Evolutionary conservation across 164 flowering plant species (phyloP).

Genomic region (Aristolochia californica): DNA sequence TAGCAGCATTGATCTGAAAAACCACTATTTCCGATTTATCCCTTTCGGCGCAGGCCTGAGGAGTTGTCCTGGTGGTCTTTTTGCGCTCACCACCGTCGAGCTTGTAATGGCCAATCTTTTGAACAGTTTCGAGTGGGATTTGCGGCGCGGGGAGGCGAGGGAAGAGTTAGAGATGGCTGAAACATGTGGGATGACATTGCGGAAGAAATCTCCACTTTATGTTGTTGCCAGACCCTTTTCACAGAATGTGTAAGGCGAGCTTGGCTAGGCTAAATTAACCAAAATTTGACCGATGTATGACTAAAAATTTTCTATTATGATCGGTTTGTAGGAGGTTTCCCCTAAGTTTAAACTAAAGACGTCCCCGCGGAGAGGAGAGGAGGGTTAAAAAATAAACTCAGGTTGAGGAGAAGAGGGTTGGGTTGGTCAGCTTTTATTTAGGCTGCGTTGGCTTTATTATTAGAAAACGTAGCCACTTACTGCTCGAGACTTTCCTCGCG

Average conservation of each 20-base stretch:
- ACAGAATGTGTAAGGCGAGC: no score
- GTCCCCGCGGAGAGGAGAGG: no score
- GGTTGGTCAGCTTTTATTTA: background rate
- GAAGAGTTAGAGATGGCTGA: constrained; percentile 36
- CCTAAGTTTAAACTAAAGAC: no score
- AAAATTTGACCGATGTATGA: no score
- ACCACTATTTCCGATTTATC: background rate
- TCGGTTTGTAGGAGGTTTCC: no score
- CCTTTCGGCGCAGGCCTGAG: constrained; percentile 14
- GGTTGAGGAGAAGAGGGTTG: background rate
- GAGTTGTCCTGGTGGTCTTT: constrained; percentile 8
- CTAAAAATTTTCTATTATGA: no score
- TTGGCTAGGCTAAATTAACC: no score
- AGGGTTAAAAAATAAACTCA: background rate
- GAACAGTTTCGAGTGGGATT: constrained; percentile 5
- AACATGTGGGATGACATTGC: constrained; percentile 15
- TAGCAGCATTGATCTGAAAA: constrained; percentile 1
- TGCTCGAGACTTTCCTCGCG: constrained; percentile 1
- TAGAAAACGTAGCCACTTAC: background rate
- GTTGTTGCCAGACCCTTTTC: background rate
- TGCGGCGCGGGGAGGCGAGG: constrained; percentile 19
- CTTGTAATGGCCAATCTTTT: constrained; percentile 5
- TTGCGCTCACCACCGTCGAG: constrained; percentile 5
- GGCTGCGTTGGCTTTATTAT: background rate
- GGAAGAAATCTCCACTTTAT: constrained; percentile 11